Conservation (phyloP, 2,329 filamentous ascomycete species). For the Chaetomium sp. region DNA sequence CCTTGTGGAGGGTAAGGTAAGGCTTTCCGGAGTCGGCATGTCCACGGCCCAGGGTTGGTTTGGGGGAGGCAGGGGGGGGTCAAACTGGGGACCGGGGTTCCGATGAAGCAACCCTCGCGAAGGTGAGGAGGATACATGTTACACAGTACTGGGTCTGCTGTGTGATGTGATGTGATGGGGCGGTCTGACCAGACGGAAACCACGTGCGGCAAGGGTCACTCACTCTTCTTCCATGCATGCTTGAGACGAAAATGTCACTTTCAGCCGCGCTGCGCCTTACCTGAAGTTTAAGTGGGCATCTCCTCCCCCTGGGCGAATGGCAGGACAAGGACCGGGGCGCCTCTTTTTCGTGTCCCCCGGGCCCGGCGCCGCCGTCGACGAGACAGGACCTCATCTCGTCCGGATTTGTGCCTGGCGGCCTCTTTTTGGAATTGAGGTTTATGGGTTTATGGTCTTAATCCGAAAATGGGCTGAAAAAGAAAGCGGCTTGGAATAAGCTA, state of each 20-base stretch:
- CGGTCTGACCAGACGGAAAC: constrained; percentile 9
- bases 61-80: too few species aligned
- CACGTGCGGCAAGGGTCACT: constrained; percentile 5
- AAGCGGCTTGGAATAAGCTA: constrained; percentile 15
- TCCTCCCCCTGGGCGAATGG: constrained; percentile 24
- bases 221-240: neutral
- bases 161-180: neutral
- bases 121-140: constrained; percentile 2
- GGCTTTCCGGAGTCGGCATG: constrained; percentile 19
- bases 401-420: constrained; percentile 27
- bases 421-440: constrained; percentile 16
- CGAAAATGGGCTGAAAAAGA: constrained; percentile 10
- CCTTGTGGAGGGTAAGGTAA: constrained; percentile 28
- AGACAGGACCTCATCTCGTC: neutral
- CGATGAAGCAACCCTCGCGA: constrained; percentile 26
- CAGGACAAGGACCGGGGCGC: constrained; percentile 12
- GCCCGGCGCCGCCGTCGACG: constrained; percentile 16
- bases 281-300: constrained; percentile 29
- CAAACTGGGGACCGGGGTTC: constrained; percentile 21
- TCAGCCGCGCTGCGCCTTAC: constrained; percentile 35
- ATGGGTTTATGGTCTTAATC: constrained; percentile 3
- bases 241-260: neutral
- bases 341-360: constrained; percentile 20
- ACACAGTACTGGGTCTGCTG: neutral
- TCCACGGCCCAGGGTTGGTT: neutral